Conservation (phyloP, 2,329 filamentous ascomycete genomes). For the Sporothrix sp. region DNA sequence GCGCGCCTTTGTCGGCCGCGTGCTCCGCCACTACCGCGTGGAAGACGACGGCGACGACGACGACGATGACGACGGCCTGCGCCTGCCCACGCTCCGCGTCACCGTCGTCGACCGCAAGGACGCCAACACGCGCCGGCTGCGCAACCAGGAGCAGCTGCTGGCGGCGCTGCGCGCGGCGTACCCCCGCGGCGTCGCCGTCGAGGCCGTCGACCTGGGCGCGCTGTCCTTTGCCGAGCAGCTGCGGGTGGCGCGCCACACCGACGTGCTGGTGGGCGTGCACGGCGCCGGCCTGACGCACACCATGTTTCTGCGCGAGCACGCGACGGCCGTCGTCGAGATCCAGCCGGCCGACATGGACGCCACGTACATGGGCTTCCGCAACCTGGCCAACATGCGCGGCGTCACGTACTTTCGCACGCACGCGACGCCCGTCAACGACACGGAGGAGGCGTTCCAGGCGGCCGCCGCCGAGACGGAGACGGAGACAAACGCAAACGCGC, state of each 20-base stretch:
- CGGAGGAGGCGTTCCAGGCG: neutral
- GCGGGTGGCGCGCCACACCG: conserved; percentile 25
- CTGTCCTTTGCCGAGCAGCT: conserved; percentile 30
- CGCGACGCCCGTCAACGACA: conserved; percentile 13
- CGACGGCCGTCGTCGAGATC: conserved; percentile 32
- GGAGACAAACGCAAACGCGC: neutral
- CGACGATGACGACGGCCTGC: neutral
- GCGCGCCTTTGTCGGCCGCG: conserved; percentile 25
- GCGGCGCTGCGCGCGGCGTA: conserved; percentile 19
- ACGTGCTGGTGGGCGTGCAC: conserved; percentile 34
- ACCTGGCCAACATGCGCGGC: conserved; percentile 30
- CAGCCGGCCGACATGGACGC: conserved; percentile 27
- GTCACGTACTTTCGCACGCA: conserved; percentile 30
- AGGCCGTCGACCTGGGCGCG: conserved; percentile 29
- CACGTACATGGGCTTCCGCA: conserved; percentile 30
- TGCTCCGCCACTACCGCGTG: conserved; percentile 23
- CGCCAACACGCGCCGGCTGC: conserved; percentile 22
- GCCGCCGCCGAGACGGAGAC: neutral
- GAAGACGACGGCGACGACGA: neutral
- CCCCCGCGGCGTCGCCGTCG: conserved; percentile 22
- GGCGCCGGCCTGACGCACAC: conserved; percentile 34
- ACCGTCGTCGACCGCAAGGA: conserved; percentile 29
- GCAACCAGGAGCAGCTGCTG: conserved; percentile 23
- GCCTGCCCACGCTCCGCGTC: conserved; percentile 21
- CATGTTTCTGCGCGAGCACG: conserved; percentile 29